A percentile compares a stretch with the other conserved stretches of the same genome.
Conservation (phyloP, 352 stramenopile genomes). For the Phytophthora europaea region DNA sequence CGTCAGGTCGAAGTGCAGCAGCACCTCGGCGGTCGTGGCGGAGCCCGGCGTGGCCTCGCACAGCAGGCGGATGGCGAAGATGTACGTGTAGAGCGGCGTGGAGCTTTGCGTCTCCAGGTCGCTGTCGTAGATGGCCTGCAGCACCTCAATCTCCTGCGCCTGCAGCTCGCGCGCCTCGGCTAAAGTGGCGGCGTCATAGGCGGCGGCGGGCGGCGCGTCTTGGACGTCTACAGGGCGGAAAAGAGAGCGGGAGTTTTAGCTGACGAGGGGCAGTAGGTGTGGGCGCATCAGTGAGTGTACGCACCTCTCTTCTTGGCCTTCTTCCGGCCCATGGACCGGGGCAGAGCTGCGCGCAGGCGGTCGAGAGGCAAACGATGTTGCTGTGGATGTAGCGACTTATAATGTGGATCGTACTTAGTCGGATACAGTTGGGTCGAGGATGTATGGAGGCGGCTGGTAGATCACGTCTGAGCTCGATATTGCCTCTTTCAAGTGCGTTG, state of each 20-base stretch:
- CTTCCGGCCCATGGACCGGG: constrained; percentile 74
- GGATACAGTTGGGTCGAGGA: no score
- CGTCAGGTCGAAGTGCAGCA: no score
- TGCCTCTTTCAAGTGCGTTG: not conserved
- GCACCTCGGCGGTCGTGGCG: constrained; percentile 62
- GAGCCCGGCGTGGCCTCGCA: constrained; percentile 59
- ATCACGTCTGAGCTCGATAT: no score
- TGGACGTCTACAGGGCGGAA: constrained; percentile 22
- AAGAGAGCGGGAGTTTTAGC: constrained; percentile 6
- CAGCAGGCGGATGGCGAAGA: constrained; percentile 82
- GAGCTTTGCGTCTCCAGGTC: constrained; percentile 77
- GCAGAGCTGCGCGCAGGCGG: constrained; percentile 10
- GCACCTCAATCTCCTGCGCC: constrained; percentile 82
- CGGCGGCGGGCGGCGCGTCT: constrained; percentile 1
- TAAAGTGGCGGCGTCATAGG: constrained; percentile 55
- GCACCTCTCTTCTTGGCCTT: constrained; percentile 82
- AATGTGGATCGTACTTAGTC: constrained; percentile 29
- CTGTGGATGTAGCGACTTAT: no score
- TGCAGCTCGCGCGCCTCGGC: constrained; percentile 72
- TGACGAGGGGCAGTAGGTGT: not conserved
- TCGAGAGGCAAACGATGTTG: not conserved
- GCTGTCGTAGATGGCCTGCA: constrained; percentile 85
- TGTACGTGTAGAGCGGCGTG: constrained; percentile 84
- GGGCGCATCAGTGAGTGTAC: not conserved
- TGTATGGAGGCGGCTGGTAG: no score